Base-by-base conservation (phyloP, 805 yeast genomes). In the Candida sithepensis region DNA sequence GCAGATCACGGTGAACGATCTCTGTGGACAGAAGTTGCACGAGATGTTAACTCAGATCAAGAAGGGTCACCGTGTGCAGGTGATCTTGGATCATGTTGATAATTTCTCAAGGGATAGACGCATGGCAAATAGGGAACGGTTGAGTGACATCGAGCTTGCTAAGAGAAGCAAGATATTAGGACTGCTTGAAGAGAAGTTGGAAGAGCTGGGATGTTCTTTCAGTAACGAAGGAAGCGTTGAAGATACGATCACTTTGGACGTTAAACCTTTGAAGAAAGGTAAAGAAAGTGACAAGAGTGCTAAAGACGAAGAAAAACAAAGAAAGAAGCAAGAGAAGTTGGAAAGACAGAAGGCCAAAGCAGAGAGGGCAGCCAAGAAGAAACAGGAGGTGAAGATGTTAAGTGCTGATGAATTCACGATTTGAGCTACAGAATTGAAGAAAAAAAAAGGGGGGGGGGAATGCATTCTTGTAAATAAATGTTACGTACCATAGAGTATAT, bases 1-100 rank as follows among this genome's bases (percentile, higher is more conserved):
- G 85, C 73, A 75, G 41, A 81, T 81, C 19, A 73, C 75, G n/a
- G 61, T 66, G 30, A 72, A 74, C 38, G 86, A 81, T 60, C 64
- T 81, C 47, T 60, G 57, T 23, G 72, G 74, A 34, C 86, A 81
- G 50, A 81, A 81, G 57, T 65, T 66, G 13, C 69, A 70, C 45
- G 86, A 81, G 54, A 74, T 81, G 16, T 56, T 64, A 36, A 59
- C 64, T 2, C 72, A 77, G 18, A 52, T 79, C 48, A 64, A 67
- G 33, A 77, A 72, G 48, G 81, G 78, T 4, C 59, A 59, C 42
- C 69, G 66, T 36, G 69, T 77, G 5, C 65, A 67, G 18, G 57
- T 75, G 10, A 63, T 67, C n/a, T 50, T 77, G 19, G 79, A 73
- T 47, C 69, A 71, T 12, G 72, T 64, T 48, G 61, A 60, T 2